Evolutionary conservation across 2,329 filamentous ascomycete genomes (phyloP).

Genomic region (Fusarium foetens): DNA sequence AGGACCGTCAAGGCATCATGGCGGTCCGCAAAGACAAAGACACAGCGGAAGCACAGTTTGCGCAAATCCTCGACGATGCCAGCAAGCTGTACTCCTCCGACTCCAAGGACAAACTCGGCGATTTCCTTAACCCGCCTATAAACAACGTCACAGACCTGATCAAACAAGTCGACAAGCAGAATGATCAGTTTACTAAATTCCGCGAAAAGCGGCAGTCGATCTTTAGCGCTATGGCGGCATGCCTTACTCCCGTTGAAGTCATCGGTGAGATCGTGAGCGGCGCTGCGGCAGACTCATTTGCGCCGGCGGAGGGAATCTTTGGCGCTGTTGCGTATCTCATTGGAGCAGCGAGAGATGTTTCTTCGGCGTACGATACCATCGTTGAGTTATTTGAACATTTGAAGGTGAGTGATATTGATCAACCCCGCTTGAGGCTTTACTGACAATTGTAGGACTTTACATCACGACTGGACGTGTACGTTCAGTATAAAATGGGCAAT

Average conservation of each 20-base stretch:
- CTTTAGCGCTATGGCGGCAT: slow-evolving; percentile 48
- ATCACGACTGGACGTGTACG: slow-evolving; percentile 54
- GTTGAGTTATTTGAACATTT: slow-evolving; percentile 56
- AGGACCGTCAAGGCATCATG: slow-evolving; percentile 25
- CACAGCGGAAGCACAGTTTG: slow-evolving; percentile 39
- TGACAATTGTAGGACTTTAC: slow-evolving; percentile 53
- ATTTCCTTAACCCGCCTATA: slow-evolving; percentile 50
- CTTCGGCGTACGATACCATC: slow-evolving; percentile 57
- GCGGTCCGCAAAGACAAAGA: slow-evolving; percentile 36
- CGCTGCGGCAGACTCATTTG: slow-evolving; percentile 52
- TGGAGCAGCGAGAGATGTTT: slow-evolving; percentile 57
- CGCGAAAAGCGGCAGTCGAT: slow-evolving; percentile 49
- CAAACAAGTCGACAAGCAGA: slow-evolving; percentile 48
- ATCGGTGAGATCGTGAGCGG: slow-evolving; percentile 53
- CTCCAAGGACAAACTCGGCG: slow-evolving; percentile 44
- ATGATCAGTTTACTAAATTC: slow-evolving; percentile 51
- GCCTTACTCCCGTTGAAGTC: slow-evolving; percentile 52
- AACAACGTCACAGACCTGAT: slow-evolving; percentile 48
- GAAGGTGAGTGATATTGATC: slow-evolving; percentile 42
- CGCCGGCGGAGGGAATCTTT: slow-evolving; percentile 55
- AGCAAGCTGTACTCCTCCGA: slow-evolving; percentile 47
- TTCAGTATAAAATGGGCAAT: slow-evolving; percentile 51
- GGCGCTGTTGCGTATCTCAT: slow-evolving; percentile 56
- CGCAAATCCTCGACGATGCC: slow-evolving; percentile 49
- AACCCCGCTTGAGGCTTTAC: slow-evolving; percentile 26